Evolutionary conservation across 768 basidiomycete genomes (phyloP), one percentile per base, ranked within the genome.

Genomic region (Tulasnella sp.): DNA sequence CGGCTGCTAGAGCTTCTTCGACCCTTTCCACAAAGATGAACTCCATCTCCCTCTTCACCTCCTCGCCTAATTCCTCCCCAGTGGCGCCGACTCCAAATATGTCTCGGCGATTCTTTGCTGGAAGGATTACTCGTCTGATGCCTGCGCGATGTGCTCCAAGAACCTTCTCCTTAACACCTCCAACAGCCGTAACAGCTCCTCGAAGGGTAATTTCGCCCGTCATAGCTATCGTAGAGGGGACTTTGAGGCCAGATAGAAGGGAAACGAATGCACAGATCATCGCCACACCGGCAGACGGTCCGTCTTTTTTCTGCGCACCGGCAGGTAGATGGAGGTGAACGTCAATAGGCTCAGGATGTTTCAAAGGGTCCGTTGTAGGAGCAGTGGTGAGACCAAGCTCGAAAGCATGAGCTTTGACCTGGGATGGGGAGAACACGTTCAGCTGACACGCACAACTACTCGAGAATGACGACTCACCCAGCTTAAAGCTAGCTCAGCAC

Each of bases 131-230:
- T 82, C 91, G 95, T 71, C 87, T 91, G 67, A 96, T 89, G 46
- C 92, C 90, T 1, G 94, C 94, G 7, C 95, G 90, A 83, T 96
- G 94, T 0, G 95, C 95, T 23, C 94, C 95, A 23, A 97, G 88
- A 0, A 96, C 90, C 83, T 94, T 94, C 86, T 96, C 95, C 82
- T 95, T 95, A 84, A 97, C 93, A 0, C 95, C 95, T 4, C 95
- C 95, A 1, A 97, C 93, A 5, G 94, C 90, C 0, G 91, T 92
- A 46, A 95, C 91, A 10, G 89, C 89, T 20, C 94, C 93, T 2
- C 94, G 89, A 0, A 95, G 87, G 0, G 95, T 97, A 75, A 96
- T 92, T 90, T 97, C 96, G 74, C 96, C 96, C 0, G 96, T 97
- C 91, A 97, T 93, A 0, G 95, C 95, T 23, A 91, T 86, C 80